These are phyloP conservation scores for Fusarium protoensiforme DNA, from an alignment of 2,329 filamentous ascomycete genomes.

Conservation along the genomic window DNA sequence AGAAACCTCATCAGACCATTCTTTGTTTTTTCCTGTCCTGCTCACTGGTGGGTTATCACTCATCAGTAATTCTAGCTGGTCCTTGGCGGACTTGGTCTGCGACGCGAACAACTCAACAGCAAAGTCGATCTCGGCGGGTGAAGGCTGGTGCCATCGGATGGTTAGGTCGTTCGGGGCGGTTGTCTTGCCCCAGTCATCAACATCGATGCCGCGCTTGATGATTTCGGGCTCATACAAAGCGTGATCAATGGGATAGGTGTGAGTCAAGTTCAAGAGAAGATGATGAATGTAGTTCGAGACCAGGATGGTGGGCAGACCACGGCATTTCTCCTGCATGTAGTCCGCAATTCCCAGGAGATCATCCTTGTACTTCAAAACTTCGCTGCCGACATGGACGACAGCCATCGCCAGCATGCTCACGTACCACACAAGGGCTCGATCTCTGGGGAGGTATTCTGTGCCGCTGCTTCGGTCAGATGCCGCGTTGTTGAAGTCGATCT, in stretches of 20 bases:
- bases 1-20: slow-evolving; percentile 98
- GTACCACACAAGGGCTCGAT: slow-evolving; percentile 95
- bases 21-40: slow-evolving; percentile 94
- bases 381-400: slow-evolving; percentile 92
- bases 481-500: slow-evolving; percentile 96
- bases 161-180: slow-evolving; percentile 80
- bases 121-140: slow-evolving; percentile 83
- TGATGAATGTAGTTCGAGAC: slow-evolving; percentile 99
- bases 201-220: slow-evolving; percentile 75
- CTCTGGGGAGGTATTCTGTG: slow-evolving; percentile 90
- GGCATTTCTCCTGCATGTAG: slow-evolving; percentile 97
- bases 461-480: slow-evolving; percentile 95
- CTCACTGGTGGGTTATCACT: slow-evolving; percentile 84
- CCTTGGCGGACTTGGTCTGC: slow-evolving; percentile 81
- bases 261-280: slow-evolving; percentile 90
- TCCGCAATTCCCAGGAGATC: slow-evolving; percentile 91
- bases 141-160: slow-evolving; percentile 92
- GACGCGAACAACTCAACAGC: slow-evolving; percentile 89
- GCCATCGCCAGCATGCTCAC: slow-evolving; percentile 98
- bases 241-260: slow-evolving; percentile 93
- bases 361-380: slow-evolving; percentile 88
- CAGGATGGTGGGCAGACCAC: slow-evolving; percentile 92
- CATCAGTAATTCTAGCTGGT: slow-evolving; percentile 82
- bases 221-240: slow-evolving; percentile 85
- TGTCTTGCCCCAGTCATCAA: slow-evolving; percentile 86